Evolutionary conservation across 805 yeast genomes (phyloP).

Genomic region (Vanderwaltozyma polyspora): DNA sequence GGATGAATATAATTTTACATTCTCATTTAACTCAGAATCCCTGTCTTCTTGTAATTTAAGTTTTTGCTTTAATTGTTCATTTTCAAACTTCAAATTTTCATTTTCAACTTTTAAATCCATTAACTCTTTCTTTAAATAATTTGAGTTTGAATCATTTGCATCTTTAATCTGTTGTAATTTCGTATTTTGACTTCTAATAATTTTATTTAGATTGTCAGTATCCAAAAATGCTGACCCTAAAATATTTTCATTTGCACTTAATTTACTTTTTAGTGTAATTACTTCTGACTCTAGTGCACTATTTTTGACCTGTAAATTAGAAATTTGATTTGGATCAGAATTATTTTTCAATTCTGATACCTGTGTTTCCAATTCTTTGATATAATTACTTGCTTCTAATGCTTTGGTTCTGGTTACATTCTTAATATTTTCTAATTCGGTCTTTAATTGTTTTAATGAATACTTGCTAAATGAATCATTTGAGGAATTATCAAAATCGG

Average conservation of each 20-base stretch:
- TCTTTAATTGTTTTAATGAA: constrained; percentile 13
- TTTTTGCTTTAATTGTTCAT: constrained; percentile 30
- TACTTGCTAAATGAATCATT: not conserved
- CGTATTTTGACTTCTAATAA: constrained; percentile 43
- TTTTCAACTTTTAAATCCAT: constrained; percentile 37
- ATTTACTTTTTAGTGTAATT: constrained; percentile 29
- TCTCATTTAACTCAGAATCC: constrained; percentile 21
- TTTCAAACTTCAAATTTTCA: constrained; percentile 35
- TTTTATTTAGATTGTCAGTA: constrained; percentile 39
- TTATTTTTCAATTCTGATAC: not conserved
- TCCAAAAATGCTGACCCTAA: constrained; percentile 43
- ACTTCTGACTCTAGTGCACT: constrained; percentile 36
- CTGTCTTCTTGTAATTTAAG: constrained; percentile 22
- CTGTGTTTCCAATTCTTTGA: constrained; percentile 34
- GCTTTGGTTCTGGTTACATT: constrained; percentile 40
- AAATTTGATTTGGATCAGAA: not conserved
- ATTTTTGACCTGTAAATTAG: constrained; percentile 6
- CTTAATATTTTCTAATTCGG: constrained; percentile 30
- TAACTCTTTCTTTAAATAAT: constrained; percentile 32
- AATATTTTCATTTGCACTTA: constrained; percentile 39
- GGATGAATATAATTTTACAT: constrained; percentile 16
- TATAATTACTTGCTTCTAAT: constrained; percentile 43
- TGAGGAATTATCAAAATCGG: not conserved
- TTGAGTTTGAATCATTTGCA: constrained; percentile 29
- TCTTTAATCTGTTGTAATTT: constrained; percentile 22